These are phyloP conservation scores for Pugionium cornutum DNA, from an alignment of 345 rosid species.

Conservation along the genomic window DNA sequence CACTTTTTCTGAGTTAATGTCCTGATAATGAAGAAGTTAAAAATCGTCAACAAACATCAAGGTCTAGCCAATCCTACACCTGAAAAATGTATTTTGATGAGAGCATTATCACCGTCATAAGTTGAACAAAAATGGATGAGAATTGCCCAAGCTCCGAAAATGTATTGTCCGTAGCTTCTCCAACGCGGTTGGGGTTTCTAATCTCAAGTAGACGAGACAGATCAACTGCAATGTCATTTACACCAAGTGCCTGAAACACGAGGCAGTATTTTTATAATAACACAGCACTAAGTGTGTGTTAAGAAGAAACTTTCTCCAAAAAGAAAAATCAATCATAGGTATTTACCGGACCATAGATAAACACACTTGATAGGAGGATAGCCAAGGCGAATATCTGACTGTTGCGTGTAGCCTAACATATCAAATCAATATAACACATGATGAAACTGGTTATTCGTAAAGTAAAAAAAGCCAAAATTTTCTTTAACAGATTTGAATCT, in stretches of 20 bases:
- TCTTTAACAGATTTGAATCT: not conserved
- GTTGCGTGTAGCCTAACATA: constrained; percentile 39
- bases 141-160: constrained; percentile 44
- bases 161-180: constrained; percentile 37
- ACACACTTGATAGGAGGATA: constrained; percentile 46
- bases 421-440: constrained; percentile 1
- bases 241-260: constrained; percentile 43
- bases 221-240: constrained; percentile 45
- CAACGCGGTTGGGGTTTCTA: constrained; percentile 31
- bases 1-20: constrained; percentile 26
- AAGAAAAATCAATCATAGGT: not conserved
- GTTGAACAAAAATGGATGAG: constrained; percentile 47
- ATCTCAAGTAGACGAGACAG: constrained; percentile 43
- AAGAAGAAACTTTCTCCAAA: not conserved
- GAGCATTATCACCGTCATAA: constrained; percentile 40
- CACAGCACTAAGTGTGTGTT: not conserved
- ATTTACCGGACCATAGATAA: constrained; percentile 48
- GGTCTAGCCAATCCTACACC: not conserved
- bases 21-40: constrained; percentile 34
- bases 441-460: not conserved
- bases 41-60: constrained; percentile 17
- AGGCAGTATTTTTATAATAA: constrained; percentile 4
- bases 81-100: constrained; percentile 1
- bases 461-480: not conserved
- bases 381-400: constrained; percentile 47